Percentiles rank a stretch among this genome's conserved stretches.
phyloP scores from a whole-genome alignment of 2,329 filamentous ascomycete genomes.

The Talaromyces islandicus region DNA sequence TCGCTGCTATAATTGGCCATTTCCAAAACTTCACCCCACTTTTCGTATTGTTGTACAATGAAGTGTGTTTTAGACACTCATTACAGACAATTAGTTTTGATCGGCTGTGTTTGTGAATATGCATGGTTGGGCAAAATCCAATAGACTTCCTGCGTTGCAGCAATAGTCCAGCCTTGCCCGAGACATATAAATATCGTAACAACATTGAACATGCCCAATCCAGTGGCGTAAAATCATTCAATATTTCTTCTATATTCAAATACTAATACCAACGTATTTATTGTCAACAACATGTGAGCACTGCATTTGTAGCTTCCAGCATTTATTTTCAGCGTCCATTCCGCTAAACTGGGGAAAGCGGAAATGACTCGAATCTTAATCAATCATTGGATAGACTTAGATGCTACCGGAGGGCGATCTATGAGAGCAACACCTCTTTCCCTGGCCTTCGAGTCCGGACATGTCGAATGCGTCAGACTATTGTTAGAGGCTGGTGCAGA shows the following conservation, averaged over 20 bases:
- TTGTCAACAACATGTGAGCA: too few relatives aligned
- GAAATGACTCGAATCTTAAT: conserved; percentile 14
- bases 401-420: conserved; percentile 2
- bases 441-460: conserved; percentile 1
- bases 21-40: not conserved
- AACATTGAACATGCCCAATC: not conserved
- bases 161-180: not conserved
- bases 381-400: conserved; percentile 8
- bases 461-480: conserved; percentile 14
- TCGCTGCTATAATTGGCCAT: not conserved
- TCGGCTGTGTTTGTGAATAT: not conserved
- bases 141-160: not conserved
- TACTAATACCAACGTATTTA: too few relatives aligned
- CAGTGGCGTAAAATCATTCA: too few relatives aligned
- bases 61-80: not conserved
- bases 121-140: not conserved
- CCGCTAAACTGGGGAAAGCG: conserved; percentile 12
- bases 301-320: not conserved
- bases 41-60: not conserved
- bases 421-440: conserved; percentile 11
- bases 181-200: not conserved
- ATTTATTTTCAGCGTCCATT: not conserved
- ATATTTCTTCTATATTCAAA: too few relatives aligned
- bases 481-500: conserved; percentile 14
- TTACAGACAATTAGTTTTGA: not conserved